Evolutionary conservation across 1,139 yeast genomes (phyloP).

Genomic region (Suhomyces kunorum): DNA sequence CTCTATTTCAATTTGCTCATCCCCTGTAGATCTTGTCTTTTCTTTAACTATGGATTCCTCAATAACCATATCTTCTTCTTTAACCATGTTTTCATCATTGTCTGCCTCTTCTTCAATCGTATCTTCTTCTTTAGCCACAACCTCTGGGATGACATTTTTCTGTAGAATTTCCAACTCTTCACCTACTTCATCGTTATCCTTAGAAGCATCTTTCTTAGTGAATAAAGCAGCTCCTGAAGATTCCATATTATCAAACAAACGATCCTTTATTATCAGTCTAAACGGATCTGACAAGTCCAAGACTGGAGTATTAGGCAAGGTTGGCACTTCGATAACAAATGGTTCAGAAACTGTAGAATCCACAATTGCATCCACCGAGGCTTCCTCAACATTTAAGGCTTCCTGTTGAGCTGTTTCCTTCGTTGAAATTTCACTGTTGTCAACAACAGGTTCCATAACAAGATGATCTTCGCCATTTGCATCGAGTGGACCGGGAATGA

Average conservation of each 20-base stretch:
- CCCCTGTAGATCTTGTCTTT: too few species aligned
- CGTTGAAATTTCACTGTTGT: neutral
- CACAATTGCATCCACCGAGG: neutral
- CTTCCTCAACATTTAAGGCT: neutral
- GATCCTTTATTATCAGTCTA: neutral
- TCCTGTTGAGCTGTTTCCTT: neutral
- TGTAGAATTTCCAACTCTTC: too few species aligned
- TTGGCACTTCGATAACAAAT: neutral
- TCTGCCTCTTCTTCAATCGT: neutral
- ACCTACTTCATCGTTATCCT: neutral
- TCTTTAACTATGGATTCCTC: too few species aligned
- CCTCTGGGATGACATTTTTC: too few species aligned
- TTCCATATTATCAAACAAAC: neutral
- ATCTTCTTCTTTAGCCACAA: neutral
- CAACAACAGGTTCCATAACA: too few species aligned
- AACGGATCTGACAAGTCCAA: neutral
- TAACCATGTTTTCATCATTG: neutral
- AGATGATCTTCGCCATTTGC: neutral
- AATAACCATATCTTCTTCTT: too few species aligned
- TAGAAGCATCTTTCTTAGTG: neutral
- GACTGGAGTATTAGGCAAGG: neutral
- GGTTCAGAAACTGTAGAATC: neutral
- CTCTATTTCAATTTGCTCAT: neutral
- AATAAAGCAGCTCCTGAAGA: neutral
- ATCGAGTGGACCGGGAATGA: neutral